These are phyloP conservation scores for Chenopodium album DNA, from an alignment of 148 eudicot genomes.

Conservation along the genomic window DNA sequence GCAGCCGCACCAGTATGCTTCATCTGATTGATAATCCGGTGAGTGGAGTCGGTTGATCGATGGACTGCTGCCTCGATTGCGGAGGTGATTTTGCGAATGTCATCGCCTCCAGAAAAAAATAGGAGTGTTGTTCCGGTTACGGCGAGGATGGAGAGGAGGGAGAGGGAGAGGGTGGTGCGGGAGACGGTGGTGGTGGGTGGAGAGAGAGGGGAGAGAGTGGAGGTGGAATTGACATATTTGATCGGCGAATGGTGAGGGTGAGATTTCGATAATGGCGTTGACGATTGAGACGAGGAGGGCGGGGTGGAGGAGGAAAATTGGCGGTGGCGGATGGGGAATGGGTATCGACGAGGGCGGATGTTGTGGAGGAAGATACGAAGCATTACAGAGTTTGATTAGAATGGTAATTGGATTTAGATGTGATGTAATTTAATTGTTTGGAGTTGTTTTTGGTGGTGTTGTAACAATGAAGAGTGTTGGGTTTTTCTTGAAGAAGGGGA, in stretches of 20 bases:
- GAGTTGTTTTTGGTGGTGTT: too few species aligned
- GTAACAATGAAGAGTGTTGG: background rate
- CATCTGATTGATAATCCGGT: conserved; percentile 45
- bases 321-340: background rate
- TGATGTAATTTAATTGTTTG: too few species aligned
- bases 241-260: background rate
- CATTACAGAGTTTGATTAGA: background rate
- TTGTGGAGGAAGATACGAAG: background rate
- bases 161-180: conserved; percentile 6
- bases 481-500: background rate
- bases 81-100: conserved; percentile 20
- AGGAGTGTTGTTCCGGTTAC: conserved; percentile 34
- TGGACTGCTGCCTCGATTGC: conserved; percentile 36
- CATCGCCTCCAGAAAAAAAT: conserved; percentile 9
- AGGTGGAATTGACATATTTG: background rate
- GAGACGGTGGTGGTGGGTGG: background rate
- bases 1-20: conserved; percentile 74
- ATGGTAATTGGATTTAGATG: too few species aligned
- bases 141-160: conserved; percentile 28
- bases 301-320: background rate
- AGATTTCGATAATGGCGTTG: background rate
- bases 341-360: background rate
- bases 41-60: conserved; percentile 45
- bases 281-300: background rate
- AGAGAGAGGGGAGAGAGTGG: conserved; percentile 10